Evolutionary conservation across 768 basidiomycete genomes (phyloP), one percentile per base, ranked within the genome.

Genomic region (Sporobolomyces roseus): DNA sequence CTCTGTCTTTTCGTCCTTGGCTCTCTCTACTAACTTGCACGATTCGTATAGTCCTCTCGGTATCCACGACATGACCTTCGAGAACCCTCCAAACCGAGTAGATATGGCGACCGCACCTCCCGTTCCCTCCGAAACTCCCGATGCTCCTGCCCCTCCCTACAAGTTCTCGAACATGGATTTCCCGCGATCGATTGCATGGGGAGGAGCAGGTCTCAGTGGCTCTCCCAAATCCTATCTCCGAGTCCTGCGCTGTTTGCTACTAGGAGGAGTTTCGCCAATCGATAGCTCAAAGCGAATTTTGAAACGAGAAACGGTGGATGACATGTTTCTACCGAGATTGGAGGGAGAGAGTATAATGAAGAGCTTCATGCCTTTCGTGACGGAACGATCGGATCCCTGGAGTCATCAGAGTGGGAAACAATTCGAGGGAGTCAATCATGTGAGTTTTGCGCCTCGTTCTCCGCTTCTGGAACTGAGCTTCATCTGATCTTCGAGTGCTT

Each of bases 11-110:
- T 10, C n/a, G 21, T 16, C 16, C 21, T 10, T 45, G 4, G 21
- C 27, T 38, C 41, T 43, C 13, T 43, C 56, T 7, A 21, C 38
- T 41, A 9, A 9, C 17, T 17, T 45, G 3, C 4, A 4, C 5
- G 17, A 5, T 27, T 56, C 10, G 17, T 1, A 7, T 52, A 72
- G 71, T 2, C 79, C 78, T 2, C 71, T 76, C 54, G 78, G 72
- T 12, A 71, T 76, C 36, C 72, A 36, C 33, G 72, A 72, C 45
- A 66, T 77, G 46, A 75, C 77, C 0, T 79, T 77, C 61, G 62
- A 70, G 35, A 49, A 61, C 75, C 74, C 9, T 61, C 55, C 14
- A 46, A 60, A 12, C 65, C 68, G 54, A 16, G 65, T 77, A 49
- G 64, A 65, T 33, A 66, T 65, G 53, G 55, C 66, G 19, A 70